These are phyloP conservation scores for Corallochytrium limacisporum DNA, from an alignment of 78 protist species.

Conservation along the genomic window DNA sequence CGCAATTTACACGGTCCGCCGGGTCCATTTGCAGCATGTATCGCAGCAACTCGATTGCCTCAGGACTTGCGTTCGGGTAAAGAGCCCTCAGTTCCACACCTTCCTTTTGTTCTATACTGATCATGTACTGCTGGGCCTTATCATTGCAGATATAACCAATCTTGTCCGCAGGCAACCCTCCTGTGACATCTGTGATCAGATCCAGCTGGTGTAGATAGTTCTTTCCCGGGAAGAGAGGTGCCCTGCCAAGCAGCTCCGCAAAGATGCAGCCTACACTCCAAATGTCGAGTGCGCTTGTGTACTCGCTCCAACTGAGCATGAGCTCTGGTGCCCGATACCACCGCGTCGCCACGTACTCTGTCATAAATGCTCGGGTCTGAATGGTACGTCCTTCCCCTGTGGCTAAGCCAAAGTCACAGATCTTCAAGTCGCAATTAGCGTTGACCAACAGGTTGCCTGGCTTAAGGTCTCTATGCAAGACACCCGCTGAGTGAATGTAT, in stretches of 20 bases:
- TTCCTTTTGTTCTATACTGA: not conserved
- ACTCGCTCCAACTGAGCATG: constrained; percentile 22
- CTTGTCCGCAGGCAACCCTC: constrained; percentile 50
- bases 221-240: constrained; percentile 48
- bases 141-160: not conserved
- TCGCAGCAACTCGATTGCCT: constrained; percentile 59
- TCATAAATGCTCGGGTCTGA: constrained; percentile 8
- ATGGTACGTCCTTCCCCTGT: not conserved
- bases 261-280: constrained; percentile 18
- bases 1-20: constrained; percentile 48
- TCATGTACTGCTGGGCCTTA: not conserved
- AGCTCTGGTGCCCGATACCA: constrained; percentile 85
- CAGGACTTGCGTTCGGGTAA: not conserved
- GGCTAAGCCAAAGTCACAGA: constrained; percentile 35
- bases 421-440: constrained; percentile 69
- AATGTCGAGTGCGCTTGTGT: constrained; percentile 16
- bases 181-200: constrained; percentile 23
- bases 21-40: constrained; percentile 81
- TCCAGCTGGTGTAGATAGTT: constrained; percentile 29
- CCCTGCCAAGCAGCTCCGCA: constrained; percentile 10
- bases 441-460: constrained; percentile 91
- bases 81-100: not conserved
- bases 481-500: constrained; percentile 89
- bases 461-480: constrained; percentile 78
- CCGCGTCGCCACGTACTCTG: constrained; percentile 61